Evolutionary conservation across 1,284 basidiomycete species (phyloP).

Genomic region (Trichosporon sp.): DNA sequence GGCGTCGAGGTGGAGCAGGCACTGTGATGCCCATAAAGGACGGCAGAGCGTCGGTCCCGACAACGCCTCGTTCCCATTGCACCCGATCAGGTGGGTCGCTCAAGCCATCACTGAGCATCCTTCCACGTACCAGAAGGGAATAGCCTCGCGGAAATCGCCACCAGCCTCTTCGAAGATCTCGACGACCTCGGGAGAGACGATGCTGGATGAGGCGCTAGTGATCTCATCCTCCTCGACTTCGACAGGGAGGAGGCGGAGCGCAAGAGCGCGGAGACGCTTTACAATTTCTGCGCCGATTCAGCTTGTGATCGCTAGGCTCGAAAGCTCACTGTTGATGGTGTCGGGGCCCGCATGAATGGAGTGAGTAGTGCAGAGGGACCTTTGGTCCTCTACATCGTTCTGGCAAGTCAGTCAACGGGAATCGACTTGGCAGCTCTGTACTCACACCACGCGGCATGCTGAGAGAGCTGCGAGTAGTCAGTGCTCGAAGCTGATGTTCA

Average conservation of each 20-base stretch:
- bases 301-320: background rate
- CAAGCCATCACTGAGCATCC: too few relatives aligned
- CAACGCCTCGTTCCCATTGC: background rate
- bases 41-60: background rate
- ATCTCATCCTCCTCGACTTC: slow-evolving; percentile 51
- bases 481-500: background rate
- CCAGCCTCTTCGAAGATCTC: slow-evolving; percentile 49
- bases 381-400: slow-evolving; percentile 40
- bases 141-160: slow-evolving; percentile 65
- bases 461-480: background rate
- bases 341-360: slow-evolving; percentile 19
- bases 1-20: background rate
- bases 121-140: slow-evolving; percentile 48
- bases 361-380: slow-evolving; percentile 33
- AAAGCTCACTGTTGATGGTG: slow-evolving; percentile 14
- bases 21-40: background rate
- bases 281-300: slow-evolving; percentile 53
- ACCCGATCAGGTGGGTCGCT: background rate
- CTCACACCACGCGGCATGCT: background rate
- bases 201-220: slow-evolving; percentile 43
- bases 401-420: background rate
- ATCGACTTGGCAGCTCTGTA: too few relatives aligned
- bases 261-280: slow-evolving; percentile 70
- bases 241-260: slow-evolving; percentile 69
- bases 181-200: slow-evolving; percentile 49